These are phyloP conservation scores for Ruellia speciosa DNA, from an alignment of 305 asterid genomes.

Conservation along the genomic window DNA sequence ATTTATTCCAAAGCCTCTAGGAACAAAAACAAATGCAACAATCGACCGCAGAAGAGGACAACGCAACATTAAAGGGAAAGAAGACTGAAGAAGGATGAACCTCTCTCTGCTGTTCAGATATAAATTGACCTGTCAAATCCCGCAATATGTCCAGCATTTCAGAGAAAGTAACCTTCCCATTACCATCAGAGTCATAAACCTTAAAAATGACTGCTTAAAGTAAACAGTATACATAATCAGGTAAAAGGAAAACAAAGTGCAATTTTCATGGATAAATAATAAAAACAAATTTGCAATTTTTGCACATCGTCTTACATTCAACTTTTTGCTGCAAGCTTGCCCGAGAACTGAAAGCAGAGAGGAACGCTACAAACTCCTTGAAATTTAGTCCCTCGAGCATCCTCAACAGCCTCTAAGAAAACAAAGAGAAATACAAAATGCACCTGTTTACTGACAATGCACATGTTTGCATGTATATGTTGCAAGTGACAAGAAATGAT, in stretches of 20 bases:
- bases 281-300: constrained; percentile 7
- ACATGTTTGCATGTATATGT: too few species aligned
- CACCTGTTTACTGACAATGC: too few species aligned
- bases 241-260: constrained; percentile 3
- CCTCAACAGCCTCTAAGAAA: constrained; percentile 54
- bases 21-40: not conserved
- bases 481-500: too few species aligned
- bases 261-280: not conserved
- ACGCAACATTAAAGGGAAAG: not conserved
- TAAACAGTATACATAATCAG: constrained; percentile 22
- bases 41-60: not conserved
- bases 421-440: constrained; percentile 1
- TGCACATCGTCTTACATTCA: constrained; percentile 45
- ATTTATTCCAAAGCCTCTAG: too few species aligned
- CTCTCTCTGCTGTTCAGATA: constrained; percentile 75
- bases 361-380: constrained; percentile 74
- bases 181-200: constrained; percentile 65
- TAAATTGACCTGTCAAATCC: constrained; percentile 73
- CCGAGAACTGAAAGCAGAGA: constrained; percentile 73
- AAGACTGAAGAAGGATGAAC: constrained; percentile 20
- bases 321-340: constrained; percentile 79
- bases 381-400: constrained; percentile 72
- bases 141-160: constrained; percentile 69
- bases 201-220: constrained; percentile 58
- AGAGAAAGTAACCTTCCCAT: constrained; percentile 62